Evolutionary conservation across 2,329 filamentous ascomycete species (phyloP), one percentile per base, ranked within the genome.

Genomic region (Berkeleyomyces rouxiae): DNA sequence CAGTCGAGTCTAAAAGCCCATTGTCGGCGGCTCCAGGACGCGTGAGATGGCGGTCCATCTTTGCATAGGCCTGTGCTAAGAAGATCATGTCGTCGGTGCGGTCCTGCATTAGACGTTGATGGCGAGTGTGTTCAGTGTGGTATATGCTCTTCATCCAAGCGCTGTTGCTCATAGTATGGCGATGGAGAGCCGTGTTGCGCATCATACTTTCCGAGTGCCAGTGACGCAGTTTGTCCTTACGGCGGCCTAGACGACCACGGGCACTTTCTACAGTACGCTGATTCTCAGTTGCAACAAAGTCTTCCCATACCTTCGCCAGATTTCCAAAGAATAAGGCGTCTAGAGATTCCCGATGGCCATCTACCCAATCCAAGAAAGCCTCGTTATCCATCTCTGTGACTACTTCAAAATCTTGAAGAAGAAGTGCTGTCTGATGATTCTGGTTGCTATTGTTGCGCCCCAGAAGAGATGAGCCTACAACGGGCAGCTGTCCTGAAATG

Each of bases 71-170:
- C 0, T 87, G 83, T 49, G 83, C 82, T 65, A 95, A 81, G 70
- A 90, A 96, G 0, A 81, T 79, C 64, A 88, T 80, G 69, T 91
- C 92, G 70, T 99, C 93, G 68, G 96, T 90, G 69, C 96, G 89
- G 69, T 99, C 95, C 72, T 99, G 93, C 61, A 90, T 75, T 13
- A 88, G 80, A 66, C 93, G 81, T 71, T 97, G 92, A 67, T 95
- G 86, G 71, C 96, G 97, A 70, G 92, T 82, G 67, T 93, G 86
- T 71, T 99, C 93, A 0, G 92, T 90, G 58, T 87, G 85, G 72
- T 92, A 93, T 47, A 99, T 96, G 68, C 96, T 97, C 68, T 91
- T 90, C 76, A 92, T 87, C 93, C 92, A 99, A 64, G 92, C 86
- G 47, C 83, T 86, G 63, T 93, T 92, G 0, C 89, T 87, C 67